A percentile compares a stretch with the other conserved stretches of the same genome.
phyloP scores from a whole-genome alignment of 495 filamentous ascomycete genomes.

The Aspergillus mulundensis region DNA sequence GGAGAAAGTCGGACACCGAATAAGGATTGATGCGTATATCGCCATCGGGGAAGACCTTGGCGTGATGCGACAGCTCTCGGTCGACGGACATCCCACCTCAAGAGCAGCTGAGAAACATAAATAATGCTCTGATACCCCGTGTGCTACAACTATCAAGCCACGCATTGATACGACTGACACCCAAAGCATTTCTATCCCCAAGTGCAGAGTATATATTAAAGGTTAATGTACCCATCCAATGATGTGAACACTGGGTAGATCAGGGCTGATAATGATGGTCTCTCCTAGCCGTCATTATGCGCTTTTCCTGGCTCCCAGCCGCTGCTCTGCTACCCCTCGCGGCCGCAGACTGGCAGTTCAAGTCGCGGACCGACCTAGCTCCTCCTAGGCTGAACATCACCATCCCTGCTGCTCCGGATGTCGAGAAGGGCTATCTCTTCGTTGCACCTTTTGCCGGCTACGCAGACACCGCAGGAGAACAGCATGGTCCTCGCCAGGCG shows the following conservation, averaged over 20 bases:
- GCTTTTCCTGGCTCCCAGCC: constrained; percentile 18
- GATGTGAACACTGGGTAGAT: constrained; percentile 25
- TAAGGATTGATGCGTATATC: constrained; percentile 6
- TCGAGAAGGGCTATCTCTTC: constrained; percentile 52
- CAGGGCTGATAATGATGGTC: constrained; percentile 39
- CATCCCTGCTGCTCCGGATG: constrained; percentile 44
- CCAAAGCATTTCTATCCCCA: not conserved
- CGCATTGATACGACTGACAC: not conserved
- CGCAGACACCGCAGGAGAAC: constrained; percentile 30
- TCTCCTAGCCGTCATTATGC: constrained; percentile 15
- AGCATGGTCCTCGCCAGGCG: constrained; percentile 51
- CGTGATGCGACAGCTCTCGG: constrained; percentile 1
- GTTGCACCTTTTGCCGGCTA: constrained; percentile 51
- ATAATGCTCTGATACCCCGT: constrained; percentile 21
- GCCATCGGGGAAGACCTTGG: constrained; percentile 1
- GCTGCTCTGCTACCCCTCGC: constrained; percentile 22
- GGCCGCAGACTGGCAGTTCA: constrained; percentile 52
- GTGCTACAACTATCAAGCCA: not conserved
- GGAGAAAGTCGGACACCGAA: constrained; percentile 9
- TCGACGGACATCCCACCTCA: not conserved
- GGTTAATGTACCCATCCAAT: constrained; percentile 55
- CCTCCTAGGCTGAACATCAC: constrained; percentile 55
- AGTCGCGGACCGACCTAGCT: constrained; percentile 52
- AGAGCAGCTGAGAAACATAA: not conserved
- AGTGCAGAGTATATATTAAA: constrained; percentile 27